Percentiles rank a stretch among this genome's conserved stretches.
Conservation (phyloP, 2,329 filamentous ascomycete genomes). For the Venturia asperata region DNA sequence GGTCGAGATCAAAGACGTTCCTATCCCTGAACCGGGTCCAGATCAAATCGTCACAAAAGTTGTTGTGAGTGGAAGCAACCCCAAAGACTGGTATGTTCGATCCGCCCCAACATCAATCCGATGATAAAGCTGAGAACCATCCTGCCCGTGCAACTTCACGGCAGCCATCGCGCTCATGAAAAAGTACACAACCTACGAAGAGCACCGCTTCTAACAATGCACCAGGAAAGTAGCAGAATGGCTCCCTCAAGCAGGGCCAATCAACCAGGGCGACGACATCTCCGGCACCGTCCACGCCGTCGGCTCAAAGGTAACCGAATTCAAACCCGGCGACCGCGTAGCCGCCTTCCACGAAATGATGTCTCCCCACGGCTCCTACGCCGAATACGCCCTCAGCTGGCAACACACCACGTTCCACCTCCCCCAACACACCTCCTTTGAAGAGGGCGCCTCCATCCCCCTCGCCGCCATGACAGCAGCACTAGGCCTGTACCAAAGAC, state of each 20-base stretch:
- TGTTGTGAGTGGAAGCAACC: constrained; percentile 35
- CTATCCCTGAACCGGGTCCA: constrained; percentile 29
- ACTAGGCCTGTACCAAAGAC: constrained; percentile 38
- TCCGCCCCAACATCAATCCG: not conserved
- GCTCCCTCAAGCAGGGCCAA: constrained; percentile 27
- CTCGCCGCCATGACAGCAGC: constrained; percentile 42
- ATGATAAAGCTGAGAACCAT: no score
- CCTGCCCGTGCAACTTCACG: no score
- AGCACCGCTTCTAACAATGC: not conserved
- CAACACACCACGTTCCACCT: constrained; percentile 52
- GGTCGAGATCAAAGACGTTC: constrained; percentile 34
- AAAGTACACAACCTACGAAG: no score
- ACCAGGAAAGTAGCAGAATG: constrained; percentile 17
- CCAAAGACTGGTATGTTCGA: constrained; percentile 42
- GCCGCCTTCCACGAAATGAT: constrained; percentile 51
- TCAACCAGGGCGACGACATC: constrained; percentile 48
- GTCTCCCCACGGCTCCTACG: constrained; percentile 47
- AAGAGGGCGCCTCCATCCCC: constrained; percentile 43
- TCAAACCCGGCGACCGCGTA: constrained; percentile 51
- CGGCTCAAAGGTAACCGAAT: constrained; percentile 50
- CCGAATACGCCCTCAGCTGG: constrained; percentile 54
- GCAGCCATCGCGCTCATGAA: no score
- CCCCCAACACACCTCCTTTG: constrained; percentile 43
- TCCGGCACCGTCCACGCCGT: constrained; percentile 49
- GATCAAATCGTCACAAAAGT: constrained; percentile 24